Base-by-base conservation (phyloP, 192 early-diverging fungal species). In the Coemansia asiatica region DNA sequence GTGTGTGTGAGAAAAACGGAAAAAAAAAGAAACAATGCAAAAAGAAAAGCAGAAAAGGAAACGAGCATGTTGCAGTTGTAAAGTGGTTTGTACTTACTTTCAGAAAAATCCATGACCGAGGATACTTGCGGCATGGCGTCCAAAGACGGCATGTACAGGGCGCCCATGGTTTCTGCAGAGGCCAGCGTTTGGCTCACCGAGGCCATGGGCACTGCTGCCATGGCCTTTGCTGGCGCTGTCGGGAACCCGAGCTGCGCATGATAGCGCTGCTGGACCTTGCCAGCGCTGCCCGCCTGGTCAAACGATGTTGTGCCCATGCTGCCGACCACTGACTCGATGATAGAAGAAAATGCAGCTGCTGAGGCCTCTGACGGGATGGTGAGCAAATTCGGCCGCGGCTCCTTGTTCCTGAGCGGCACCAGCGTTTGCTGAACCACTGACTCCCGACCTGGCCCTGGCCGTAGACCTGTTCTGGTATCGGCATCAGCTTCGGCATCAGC, bases 81-180 rank as follows among this genome's bases (percentile, higher is more conserved):
- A n/a, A n/a, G n/a, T 28, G 31, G 51, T 18, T 33, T 27, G 25
- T 51, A 60, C 68, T 79, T 71, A 71, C 68, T 62, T 70, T 69
- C 68, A 19, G 56, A 25, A n/a, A 36, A 21, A 35, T 31, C 10
- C 6, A 51, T 28, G 9, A 61, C 22, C 54, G 66, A 33, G 55
- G 25, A 33, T 56, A 31, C 57, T 22, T 22, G 64, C 33, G 16
- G 49, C 28, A 33, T 50, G 31, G 56, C 23, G 35, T 71, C 71
- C 19, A 69, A 72, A 40, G 78, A 71, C 8, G 77, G 78, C 72
- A 81, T 81, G 33, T 68, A 81, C 12, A 81, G 64, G 18, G 78
- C 78, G 16, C 69, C 78, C 61, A 75, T 67, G 46, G 50, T 19
- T 50, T 29, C 55, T 53, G 26, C 50, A 44, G 50, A 27, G 21